These are phyloP conservation scores for Boeremia lycopersici DNA, from an alignment of 2,329 filamentous ascomycete species.

Conservation along the genomic window DNA sequence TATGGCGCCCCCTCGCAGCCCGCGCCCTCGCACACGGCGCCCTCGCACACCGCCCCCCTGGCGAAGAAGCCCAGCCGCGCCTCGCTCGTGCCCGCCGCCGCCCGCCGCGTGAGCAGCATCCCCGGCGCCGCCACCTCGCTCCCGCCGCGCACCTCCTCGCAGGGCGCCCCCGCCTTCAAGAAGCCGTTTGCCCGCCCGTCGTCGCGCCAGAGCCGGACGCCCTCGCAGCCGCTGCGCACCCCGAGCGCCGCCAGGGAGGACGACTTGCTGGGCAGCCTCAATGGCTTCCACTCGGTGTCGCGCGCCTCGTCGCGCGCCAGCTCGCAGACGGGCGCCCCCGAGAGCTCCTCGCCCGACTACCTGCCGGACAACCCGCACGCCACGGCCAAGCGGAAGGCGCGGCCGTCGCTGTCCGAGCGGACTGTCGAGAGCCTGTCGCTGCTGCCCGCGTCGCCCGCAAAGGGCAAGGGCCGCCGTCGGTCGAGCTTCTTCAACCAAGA, in stretches of 20 bases:
- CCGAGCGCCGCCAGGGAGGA: constrained; percentile 31
- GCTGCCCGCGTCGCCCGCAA: constrained; percentile 74
- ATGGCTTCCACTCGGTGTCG: constrained; percentile 53
- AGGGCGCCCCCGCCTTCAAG: constrained; percentile 43
- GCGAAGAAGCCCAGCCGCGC: constrained; percentile 20
- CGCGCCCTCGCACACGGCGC: constrained; percentile 30
- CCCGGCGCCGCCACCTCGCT: constrained; percentile 20
- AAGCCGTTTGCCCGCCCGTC: constrained; percentile 44
- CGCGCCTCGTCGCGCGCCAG: constrained; percentile 47
- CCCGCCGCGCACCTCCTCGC: constrained; percentile 21
- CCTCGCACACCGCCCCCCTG: constrained; percentile 24
- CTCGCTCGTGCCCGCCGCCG: constrained; percentile 31
- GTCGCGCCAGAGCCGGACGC: constrained; percentile 39
- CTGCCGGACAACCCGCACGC: constrained; percentile 28
- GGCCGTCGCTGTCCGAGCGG: constrained; percentile 75
- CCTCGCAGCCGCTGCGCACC: constrained; percentile 20
- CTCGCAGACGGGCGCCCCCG: constrained; percentile 39
- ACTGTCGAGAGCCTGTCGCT: constrained; percentile 84
- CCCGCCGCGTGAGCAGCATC: constrained; percentile 30
- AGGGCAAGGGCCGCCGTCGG: constrained; percentile 63
- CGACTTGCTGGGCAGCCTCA: constrained; percentile 51
- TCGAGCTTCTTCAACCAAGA: constrained; percentile 75
- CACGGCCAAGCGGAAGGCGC: constrained; percentile 44
- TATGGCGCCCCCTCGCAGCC: too few species aligned
- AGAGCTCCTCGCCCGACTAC: constrained; percentile 32